These are phyloP conservation scores for Talaromyces ruber DNA, from an alignment of 495 filamentous ascomycete species.

Conservation along the genomic window DNA sequence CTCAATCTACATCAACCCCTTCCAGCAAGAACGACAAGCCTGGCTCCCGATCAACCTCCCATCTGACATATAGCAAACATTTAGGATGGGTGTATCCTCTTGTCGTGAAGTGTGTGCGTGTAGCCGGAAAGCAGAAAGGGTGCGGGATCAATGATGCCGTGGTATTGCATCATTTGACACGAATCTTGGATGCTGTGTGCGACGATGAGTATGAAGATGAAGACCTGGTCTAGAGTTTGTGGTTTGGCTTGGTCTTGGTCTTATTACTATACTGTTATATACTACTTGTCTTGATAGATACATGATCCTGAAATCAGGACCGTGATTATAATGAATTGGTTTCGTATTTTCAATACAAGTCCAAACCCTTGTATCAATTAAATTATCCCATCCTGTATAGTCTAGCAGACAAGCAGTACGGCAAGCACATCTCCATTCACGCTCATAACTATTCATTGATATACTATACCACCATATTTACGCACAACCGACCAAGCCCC, in stretches of 20 bases:
- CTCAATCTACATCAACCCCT: background rate
- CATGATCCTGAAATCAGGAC: background rate
- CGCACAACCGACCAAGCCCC: background rate
- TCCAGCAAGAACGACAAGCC: conserved; percentile 5
- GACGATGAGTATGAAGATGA: conserved; percentile 1
- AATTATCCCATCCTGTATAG: background rate
- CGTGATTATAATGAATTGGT: background rate
- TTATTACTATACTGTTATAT: background rate
- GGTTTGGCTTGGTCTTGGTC: background rate
- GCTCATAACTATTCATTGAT: background rate
- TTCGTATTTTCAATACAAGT: background rate
- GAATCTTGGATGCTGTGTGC: conserved; percentile 56
- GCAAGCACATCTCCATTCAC: background rate
- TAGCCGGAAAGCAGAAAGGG: conserved; percentile 56
- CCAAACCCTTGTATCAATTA: background rate
- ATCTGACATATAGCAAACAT: conserved; percentile 51
- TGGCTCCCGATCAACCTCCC: background rate
- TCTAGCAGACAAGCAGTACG: background rate
- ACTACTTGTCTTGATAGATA: background rate
- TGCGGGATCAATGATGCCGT: conserved; percentile 49
- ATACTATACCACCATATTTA: background rate
- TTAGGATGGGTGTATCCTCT: conserved; percentile 75
- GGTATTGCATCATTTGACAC: conserved; percentile 44
- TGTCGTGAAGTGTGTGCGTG: conserved; percentile 58
- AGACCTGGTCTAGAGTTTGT: background rate